These are phyloP conservation scores for Pseudopithomyces chartarum DNA, from an alignment of 2,329 filamentous ascomycete species.

Conservation along the genomic window DNA sequence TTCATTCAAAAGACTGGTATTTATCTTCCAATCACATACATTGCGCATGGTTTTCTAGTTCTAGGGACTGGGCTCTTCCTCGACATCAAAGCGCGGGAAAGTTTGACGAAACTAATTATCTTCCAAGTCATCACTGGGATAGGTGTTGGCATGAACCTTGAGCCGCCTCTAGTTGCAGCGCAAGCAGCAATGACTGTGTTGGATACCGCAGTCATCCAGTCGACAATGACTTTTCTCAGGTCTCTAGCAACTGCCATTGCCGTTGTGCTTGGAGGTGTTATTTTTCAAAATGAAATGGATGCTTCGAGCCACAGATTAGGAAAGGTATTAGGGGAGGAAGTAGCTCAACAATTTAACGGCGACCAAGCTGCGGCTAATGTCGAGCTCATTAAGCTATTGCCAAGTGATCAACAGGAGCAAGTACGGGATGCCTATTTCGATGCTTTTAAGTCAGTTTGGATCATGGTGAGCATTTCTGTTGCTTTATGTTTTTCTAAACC, in stretches of 20 bases:
- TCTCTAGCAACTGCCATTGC: constrained; percentile 47
- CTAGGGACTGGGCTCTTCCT: constrained; percentile 1
- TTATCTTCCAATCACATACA: neutral
- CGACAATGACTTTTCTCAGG: constrained; percentile 51
- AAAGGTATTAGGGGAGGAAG: too few species aligned
- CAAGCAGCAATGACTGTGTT: constrained; percentile 62
- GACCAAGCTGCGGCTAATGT: too few species aligned
- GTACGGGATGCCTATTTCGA: too few species aligned
- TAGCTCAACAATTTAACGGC: too few species aligned
- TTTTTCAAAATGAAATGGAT: constrained; percentile 61
- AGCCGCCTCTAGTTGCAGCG: neutral
- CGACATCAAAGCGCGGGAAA: neutral
- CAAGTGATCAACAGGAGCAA: too few species aligned
- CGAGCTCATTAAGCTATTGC: too few species aligned
- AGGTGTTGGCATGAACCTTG: constrained; percentile 63
- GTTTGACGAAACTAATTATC: constrained; percentile 18
- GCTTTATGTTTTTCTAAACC: too few species aligned
- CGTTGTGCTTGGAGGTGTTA: constrained; percentile 51
- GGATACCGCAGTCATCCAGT: constrained; percentile 47
- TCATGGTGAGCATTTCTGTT: too few species aligned
- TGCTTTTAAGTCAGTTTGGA: too few species aligned
- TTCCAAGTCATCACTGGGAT: constrained; percentile 22
- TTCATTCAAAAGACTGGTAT: neutral
- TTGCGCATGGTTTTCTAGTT: neutral
- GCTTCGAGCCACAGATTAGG: constrained; percentile 45